Percentiles rank a stretch among this genome's conserved stretches.
phyloP scores from a whole-genome alignment of 2,329 filamentous ascomycete genomes.

The Catunica adiposa region DNA sequence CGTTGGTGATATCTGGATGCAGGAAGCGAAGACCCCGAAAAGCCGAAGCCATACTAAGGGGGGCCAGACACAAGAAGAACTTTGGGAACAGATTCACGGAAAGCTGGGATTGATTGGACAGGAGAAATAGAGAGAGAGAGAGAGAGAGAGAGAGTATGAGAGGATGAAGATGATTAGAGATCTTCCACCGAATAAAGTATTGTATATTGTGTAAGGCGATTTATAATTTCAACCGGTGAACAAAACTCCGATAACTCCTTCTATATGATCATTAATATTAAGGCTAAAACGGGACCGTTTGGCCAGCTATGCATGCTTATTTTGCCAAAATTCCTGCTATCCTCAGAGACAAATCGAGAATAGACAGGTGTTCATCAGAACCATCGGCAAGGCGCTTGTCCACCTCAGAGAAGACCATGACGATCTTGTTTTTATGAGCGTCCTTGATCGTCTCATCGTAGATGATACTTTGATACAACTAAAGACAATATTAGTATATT shows the following conservation, averaged over 20 bases:
- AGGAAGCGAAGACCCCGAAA: neutral
- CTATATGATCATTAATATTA: neutral
- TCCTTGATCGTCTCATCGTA: conserved; percentile 74
- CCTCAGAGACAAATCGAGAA: conserved; percentile 69
- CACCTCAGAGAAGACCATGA: conserved; percentile 76
- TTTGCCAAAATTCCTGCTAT: conserved; percentile 55
- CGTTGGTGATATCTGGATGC: conserved; percentile 15
- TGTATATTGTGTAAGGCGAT: neutral
- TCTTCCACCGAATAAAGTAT: neutral
- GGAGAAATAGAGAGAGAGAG: conserved; percentile 15
- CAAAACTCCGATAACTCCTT: conserved; percentile 4
- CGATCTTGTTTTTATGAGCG: conserved; percentile 76
- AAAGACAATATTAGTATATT: conserved; percentile 15
- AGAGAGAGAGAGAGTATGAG: neutral
- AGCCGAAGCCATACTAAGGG: conserved; percentile 16
- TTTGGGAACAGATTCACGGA: conserved; percentile 37
- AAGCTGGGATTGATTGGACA: conserved; percentile 35
- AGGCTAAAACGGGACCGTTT: neutral
- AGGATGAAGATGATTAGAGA: neutral
- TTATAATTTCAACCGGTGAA: neutral
- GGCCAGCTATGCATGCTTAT: conserved; percentile 16
- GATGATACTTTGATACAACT: conserved; percentile 70
- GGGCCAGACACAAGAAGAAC: conserved; percentile 21
- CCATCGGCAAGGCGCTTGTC: conserved; percentile 92
- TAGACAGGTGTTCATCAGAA: conserved; percentile 82